A percentile compares a stretch with the other conserved stretches of the same genome.
phyloP scores from a whole-genome alignment of 257 asterid species.

The Solanum chilense region DNA sequence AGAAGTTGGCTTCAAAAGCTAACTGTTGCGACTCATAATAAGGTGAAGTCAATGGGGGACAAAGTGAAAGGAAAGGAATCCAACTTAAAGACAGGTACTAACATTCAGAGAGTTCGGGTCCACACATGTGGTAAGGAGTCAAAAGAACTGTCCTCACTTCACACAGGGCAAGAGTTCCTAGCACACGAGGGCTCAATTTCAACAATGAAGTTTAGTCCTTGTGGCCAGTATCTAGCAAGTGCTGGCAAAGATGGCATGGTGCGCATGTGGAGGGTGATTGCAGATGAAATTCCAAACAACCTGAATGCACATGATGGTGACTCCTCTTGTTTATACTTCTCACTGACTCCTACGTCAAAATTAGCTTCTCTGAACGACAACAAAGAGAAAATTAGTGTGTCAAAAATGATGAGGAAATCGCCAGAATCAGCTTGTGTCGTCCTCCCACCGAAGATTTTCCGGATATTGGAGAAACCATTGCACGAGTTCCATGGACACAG shows the following conservation, averaged over 20 bases:
- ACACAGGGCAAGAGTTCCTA: conserved; percentile 63
- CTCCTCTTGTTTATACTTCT: conserved; percentile 59
- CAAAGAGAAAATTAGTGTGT: conserved; percentile 22
- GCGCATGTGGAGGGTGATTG: conserved; percentile 82
- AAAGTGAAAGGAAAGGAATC: conserved; percentile 18
- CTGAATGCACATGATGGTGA: conserved; percentile 33
- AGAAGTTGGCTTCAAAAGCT: conserved; percentile 52
- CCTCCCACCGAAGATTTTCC: conserved; percentile 70
- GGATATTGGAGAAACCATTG: conserved; percentile 70
- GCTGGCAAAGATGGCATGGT: conserved; percentile 83
- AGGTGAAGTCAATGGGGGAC: conserved; percentile 25
- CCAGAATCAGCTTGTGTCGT: conserved; percentile 68
- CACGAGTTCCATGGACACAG: conserved; percentile 72
- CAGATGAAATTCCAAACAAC: conserved; percentile 35
- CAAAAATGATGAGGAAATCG: conserved; percentile 34
- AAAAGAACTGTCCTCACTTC: conserved; percentile 66
- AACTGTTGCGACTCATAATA: conserved; percentile 15
- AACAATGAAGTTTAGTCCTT: conserved; percentile 84
- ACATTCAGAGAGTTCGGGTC: conserved; percentile 32
- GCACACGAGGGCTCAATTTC: conserved; percentile 83
- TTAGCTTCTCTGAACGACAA: conserved; percentile 35
- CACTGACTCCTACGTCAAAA: conserved; percentile 46
- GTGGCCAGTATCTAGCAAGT: conserved; percentile 78
- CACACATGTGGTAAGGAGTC: conserved; percentile 28
- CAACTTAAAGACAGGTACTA: conserved; percentile 5